Evolutionary conservation across 1,284 basidiomycete genomes (phyloP).

Genomic region (Pascua guehoae): DNA sequence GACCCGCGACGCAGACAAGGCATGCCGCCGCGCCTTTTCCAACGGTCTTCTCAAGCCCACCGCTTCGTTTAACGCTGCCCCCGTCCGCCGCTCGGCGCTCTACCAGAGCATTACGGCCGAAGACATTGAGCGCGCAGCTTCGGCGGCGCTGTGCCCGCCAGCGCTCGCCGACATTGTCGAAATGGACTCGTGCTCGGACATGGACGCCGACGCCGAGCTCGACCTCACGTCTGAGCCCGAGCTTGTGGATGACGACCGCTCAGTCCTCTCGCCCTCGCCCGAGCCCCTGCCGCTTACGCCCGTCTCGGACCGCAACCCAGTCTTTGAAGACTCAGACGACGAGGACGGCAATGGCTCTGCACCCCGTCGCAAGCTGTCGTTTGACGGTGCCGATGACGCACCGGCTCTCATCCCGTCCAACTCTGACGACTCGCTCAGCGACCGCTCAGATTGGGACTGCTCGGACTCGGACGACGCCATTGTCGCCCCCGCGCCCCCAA

Average conservation of each 20-base stretch:
- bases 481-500: neutral
- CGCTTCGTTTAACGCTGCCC: slow-evolving; percentile 13
- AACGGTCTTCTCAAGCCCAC: slow-evolving; percentile 24
- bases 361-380: neutral
- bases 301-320: slow-evolving; percentile 5
- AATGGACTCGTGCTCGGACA: neutral
- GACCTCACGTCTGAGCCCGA: slow-evolving; percentile 11
- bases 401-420: slow-evolving; percentile 7
- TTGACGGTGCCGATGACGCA: slow-evolving; percentile 5
- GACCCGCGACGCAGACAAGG: slow-evolving; percentile 36
- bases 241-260: slow-evolving; percentile 15
- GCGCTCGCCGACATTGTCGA: neutral
- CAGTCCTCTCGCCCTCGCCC: slow-evolving; percentile 8
- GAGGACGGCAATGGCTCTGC: neutral
- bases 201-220: neutral
- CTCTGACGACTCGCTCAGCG: slow-evolving; percentile 13
- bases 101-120: slow-evolving; percentile 28
- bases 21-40: slow-evolving; percentile 37
- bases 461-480: neutral
- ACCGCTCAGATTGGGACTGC: slow-evolving; percentile 12
- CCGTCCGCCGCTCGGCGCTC: slow-evolving; percentile 24
- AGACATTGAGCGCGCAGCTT: slow-evolving; percentile 15
- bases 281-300: slow-evolving; percentile 15
- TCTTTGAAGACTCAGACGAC: slow-evolving; percentile 2
- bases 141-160: neutral